These are phyloP conservation scores for Peltaster fructicola DNA, from an alignment of 2,329 filamentous ascomycete species.

Conservation along the genomic window DNA sequence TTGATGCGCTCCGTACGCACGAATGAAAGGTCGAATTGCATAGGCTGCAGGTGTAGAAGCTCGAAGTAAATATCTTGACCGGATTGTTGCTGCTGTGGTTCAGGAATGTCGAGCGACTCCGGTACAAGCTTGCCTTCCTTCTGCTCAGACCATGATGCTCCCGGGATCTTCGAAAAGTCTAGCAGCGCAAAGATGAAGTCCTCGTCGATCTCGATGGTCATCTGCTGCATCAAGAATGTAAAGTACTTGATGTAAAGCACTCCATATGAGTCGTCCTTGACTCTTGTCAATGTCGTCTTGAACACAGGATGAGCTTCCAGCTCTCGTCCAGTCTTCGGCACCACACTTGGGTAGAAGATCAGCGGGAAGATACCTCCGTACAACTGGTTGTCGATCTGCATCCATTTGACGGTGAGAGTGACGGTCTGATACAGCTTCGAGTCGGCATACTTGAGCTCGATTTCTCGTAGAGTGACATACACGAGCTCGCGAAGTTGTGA, in stretches of 20 bases:
- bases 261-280: conserved; percentile 97
- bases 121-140: conserved; percentile 78
- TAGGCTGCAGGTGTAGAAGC: conserved; percentile 87
- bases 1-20: conserved; percentile 94
- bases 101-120: conserved; percentile 76
- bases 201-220: conserved; percentile 94
- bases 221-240: conserved; percentile 81
- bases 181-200: conserved; percentile 94
- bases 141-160: conserved; percentile 70
- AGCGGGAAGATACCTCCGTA: conserved; percentile 98
- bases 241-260: conserved; percentile 98
- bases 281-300: conserved; percentile 75
- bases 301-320: conserved; percentile 92
- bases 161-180: conserved; percentile 85
- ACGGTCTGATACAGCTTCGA: conserved; percentile 88
- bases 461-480: conserved; percentile 82
- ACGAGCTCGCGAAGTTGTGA: conserved; percentile 79
- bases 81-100: conserved; percentile 66
- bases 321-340: conserved; percentile 90
- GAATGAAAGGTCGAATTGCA: conserved; percentile 94
- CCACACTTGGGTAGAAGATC: conserved; percentile 89
- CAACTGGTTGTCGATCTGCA: conserved; percentile 95
- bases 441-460: conserved; percentile 79
- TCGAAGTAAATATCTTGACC: conserved; percentile 98
- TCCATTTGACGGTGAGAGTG: conserved; percentile 88